These are phyloP conservation scores for Solanum chacoense DNA, from an alignment of 305 asterid species.

Conservation along the genomic window DNA sequence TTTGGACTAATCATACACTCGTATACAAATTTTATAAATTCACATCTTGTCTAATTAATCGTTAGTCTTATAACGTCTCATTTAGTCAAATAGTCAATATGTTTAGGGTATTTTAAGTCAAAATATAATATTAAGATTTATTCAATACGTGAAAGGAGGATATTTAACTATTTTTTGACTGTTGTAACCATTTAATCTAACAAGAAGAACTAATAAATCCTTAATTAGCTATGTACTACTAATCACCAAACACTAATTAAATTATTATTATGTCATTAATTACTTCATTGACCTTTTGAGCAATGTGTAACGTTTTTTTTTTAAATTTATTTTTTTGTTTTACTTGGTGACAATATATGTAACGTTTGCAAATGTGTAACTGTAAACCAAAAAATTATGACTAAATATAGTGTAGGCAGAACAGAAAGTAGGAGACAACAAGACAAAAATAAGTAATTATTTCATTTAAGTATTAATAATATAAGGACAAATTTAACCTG, in stretches of 20 bases:
- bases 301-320: not conserved
- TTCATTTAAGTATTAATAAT: not conserved
- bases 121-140: not conserved
- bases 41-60: not conserved
- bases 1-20: not conserved
- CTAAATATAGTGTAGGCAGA: not conserved
- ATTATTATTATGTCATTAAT: not conserved
- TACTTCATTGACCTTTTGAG: not conserved
- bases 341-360: not conserved
- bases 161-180: not conserved
- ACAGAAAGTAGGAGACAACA: not conserved
- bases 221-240: not conserved
- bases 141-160: not conserved
- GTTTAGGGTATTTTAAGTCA: not conserved
- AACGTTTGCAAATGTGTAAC: not conserved
- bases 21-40: not conserved
- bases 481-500: not conserved
- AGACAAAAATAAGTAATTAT: not conserved
- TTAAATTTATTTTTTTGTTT: no score
- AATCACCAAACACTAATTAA: not conserved
- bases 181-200: not conserved
- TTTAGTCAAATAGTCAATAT: not conserved
- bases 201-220: not conserved
- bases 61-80: not conserved
- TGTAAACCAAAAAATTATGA: not conserved